Percentiles rank a stretch among this genome's conserved stretches.
Conservation (phyloP, 2,329 filamentous ascomycete genomes). For the Scedosporium aurantiacum region DNA sequence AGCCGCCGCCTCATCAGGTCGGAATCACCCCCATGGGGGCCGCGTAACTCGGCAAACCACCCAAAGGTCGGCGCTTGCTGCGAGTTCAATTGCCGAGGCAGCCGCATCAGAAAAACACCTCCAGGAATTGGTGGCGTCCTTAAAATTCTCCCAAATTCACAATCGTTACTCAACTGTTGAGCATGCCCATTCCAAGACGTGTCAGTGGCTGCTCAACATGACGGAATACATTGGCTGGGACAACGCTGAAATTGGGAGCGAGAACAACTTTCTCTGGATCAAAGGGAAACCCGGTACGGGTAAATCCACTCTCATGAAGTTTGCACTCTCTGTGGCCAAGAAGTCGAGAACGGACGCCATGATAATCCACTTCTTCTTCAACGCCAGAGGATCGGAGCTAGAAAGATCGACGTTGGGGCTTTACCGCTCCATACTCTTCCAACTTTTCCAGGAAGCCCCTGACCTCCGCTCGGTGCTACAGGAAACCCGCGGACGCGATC, state of each 20-base stretch:
- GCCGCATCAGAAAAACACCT: too few species aligned
- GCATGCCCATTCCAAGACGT: conserved; percentile 11
- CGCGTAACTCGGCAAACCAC: too few species aligned
- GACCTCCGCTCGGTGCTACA: conserved; percentile 24
- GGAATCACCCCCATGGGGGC: too few species aligned
- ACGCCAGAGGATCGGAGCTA: conserved; percentile 28
- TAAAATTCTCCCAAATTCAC: conserved; percentile 11
- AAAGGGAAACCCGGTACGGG: conserved; percentile 32
- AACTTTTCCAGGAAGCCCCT: conserved; percentile 26
- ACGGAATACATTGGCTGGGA: conserved; percentile 10
- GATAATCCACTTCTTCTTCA: conserved; percentile 36
- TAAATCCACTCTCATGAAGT: conserved; percentile 38
- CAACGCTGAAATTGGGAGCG: conserved; percentile 6
- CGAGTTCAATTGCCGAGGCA: too few species aligned
- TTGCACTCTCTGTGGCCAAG: conserved; percentile 13
- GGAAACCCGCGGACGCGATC: background rate
- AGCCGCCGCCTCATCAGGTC: too few species aligned
- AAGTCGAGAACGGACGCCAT: conserved; percentile 10
- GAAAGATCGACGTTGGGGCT: conserved; percentile 36
- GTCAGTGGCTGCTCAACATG: conserved; percentile 11
- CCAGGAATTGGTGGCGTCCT: conserved; percentile 6
- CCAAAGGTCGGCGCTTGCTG: too few species aligned
- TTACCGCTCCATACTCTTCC: conserved; percentile 36
- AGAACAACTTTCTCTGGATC: conserved; percentile 34
- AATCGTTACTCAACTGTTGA: conserved; percentile 9